Evolutionary conservation across 495 filamentous ascomycete species (phyloP), one percentile per base, ranked within the genome.

Genomic region (Copromyces sp.): DNA sequence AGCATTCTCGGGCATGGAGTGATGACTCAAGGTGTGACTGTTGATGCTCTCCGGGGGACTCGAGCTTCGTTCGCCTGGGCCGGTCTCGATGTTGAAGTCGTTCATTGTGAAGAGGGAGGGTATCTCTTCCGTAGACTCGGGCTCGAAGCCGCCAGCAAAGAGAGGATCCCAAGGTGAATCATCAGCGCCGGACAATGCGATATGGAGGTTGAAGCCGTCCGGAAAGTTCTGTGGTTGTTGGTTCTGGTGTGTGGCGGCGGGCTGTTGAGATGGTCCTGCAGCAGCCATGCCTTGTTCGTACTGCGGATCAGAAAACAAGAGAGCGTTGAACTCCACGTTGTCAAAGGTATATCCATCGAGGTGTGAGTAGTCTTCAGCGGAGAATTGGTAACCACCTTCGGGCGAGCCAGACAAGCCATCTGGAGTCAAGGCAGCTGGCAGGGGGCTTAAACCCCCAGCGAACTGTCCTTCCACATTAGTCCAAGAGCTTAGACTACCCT

Each of bases 361-460:
- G 2, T 61, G 12, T 61, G 53, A 16, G 24, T 32, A 8, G 12
- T 61, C 53, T 3, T 59, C 47, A 59, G 47, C 24, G 1, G 53
- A 16, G 53, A 61, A 61, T 32, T 61, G 24, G 53, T 16, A 61
- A 3, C 29, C 53, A 8, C 24, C 53, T 32, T 61, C 53, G 6
- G 53, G 53, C 53, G 53, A 61, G 24, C 24, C 53, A 61, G 53
- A 61, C 11, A 32, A 61, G 24, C 5, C 53, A 61, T 61, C 53
- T 35, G 53, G 53, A 32, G 53, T 61, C 24, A 61, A 35, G 14
- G 53, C 29, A 61, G 53, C 53, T 3, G 53, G 53, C 24, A 61
- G 24, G 53, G 53, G 53, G 53, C 53, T 61, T 17, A 61, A 61
- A 9, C 24, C 53, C 6, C 5, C 75, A 78, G 77, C 53, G 32